phyloP scores from a whole-genome alignment of 805 yeast genomes.

The Pichia manshurica region DNA sequence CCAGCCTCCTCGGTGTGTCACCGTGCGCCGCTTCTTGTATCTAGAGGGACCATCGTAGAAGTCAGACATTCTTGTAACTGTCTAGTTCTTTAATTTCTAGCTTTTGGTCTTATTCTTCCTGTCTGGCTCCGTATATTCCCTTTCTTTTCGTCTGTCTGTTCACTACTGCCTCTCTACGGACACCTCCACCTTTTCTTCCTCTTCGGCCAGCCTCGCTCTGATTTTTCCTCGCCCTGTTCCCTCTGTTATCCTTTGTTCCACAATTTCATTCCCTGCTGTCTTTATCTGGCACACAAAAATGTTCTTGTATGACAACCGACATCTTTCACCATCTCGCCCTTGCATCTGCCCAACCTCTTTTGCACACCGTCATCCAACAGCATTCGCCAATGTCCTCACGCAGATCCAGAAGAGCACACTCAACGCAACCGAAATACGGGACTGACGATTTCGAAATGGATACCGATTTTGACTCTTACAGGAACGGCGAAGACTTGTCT shows the following conservation, averaged over 20 bases:
- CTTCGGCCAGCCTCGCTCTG: too few species aligned
- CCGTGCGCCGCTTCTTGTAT: conserved; percentile 19
- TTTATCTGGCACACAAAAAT: not conserved
- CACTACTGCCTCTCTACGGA: too few species aligned
- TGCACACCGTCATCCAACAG: conserved; percentile 9
- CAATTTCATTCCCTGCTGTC: not conserved
- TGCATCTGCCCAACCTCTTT: not conserved
- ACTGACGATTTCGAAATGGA: conserved; percentile 18
- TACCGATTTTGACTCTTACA: conserved; percentile 3
- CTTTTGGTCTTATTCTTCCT: too few species aligned
- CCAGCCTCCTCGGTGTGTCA: conserved; percentile 15
- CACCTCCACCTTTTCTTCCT: too few species aligned
- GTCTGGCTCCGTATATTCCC: too few species aligned
- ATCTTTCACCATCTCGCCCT: conserved; percentile 14
- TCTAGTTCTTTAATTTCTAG: too few species aligned
- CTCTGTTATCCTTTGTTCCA: not conserved
- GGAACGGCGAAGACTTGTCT: not conserved
- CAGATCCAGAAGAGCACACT: conserved; percentile 26
- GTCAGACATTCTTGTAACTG: too few species aligned
- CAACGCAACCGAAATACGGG: conserved; percentile 15
- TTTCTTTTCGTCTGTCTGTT: too few species aligned
- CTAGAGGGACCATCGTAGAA: not conserved
- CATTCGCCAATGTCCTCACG: conserved; percentile 24
- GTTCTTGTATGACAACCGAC: not conserved
- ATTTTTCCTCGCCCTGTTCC: too few species aligned